Percentiles rank a stretch among this genome's conserved stretches.
Evolutionary conservation across 352 stramenopile genomes (phyloP).

Genomic region (Phytopythium aichiense): DNA sequence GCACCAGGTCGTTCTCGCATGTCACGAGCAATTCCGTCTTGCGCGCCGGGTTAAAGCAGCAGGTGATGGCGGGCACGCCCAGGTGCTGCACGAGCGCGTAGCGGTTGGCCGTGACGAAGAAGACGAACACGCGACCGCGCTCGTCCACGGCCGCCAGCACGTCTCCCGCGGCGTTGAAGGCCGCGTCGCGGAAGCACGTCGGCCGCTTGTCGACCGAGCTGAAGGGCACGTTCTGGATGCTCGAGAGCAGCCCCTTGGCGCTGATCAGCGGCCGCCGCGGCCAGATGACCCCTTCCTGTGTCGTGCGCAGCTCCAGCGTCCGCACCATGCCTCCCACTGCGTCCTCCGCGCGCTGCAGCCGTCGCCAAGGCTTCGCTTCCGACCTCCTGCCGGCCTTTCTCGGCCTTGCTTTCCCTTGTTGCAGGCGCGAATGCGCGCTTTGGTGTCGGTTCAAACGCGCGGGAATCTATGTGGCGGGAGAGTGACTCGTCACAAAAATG

Average conservation of each 20-base stretch:
- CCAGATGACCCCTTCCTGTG: slow-evolving; percentile 74
- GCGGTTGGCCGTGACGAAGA: slow-evolving; percentile 72
- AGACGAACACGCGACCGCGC: slow-evolving; percentile 75
- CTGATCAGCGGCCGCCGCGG: slow-evolving; percentile 64
- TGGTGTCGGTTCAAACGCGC: slow-evolving; percentile 1
- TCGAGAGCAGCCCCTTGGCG: slow-evolving; percentile 59
- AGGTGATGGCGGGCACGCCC: slow-evolving; percentile 47
- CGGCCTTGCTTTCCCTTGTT: neutral
- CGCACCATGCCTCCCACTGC: slow-evolving; percentile 39
- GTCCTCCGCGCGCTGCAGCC: neutral
- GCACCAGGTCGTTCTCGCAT: slow-evolving; percentile 77
- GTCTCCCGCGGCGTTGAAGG: slow-evolving; percentile 67
- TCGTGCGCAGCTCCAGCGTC: slow-evolving; percentile 58
- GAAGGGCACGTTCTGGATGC: slow-evolving; percentile 56
- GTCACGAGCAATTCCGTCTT: slow-evolving; percentile 78
- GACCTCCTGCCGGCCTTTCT: neutral
- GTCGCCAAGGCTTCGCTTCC: neutral
- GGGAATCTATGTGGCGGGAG: neutral
- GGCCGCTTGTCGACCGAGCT: slow-evolving; percentile 55
- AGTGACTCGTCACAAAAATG: neutral
- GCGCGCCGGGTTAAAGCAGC: slow-evolving; percentile 65
- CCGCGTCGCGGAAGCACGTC: slow-evolving; percentile 50
- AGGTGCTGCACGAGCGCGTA: slow-evolving; percentile 75
- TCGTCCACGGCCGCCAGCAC: slow-evolving; percentile 66
- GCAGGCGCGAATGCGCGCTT: neutral